phyloP scores from a whole-genome alignment of 345 rosid genomes.

The Murraya koenigii region DNA sequence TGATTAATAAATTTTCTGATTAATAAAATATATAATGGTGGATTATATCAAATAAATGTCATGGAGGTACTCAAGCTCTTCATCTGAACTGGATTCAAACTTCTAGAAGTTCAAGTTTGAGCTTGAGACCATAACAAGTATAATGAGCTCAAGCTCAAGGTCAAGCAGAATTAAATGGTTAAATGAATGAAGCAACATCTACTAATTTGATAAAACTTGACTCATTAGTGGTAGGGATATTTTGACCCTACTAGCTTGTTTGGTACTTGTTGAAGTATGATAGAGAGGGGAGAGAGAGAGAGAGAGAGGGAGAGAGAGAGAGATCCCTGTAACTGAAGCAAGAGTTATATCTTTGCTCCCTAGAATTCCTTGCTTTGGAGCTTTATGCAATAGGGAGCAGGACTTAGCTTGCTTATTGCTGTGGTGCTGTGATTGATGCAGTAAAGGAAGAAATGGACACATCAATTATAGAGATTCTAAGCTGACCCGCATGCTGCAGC shows the following conservation, averaged over 20 bases:
- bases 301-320: not conserved
- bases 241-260: not conserved
- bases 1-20: not conserved
- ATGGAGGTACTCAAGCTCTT: not conserved
- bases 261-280: not conserved
- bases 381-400: not conserved
- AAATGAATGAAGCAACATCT: not conserved
- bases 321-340: not conserved
- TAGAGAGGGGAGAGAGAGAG: not conserved
- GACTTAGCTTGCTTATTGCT: constrained; percentile 10
- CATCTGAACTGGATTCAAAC: not conserved
- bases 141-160: not conserved
- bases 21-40: not conserved
- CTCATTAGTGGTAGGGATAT: not conserved
- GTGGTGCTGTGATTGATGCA: constrained; percentile 36
- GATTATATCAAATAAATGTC: not conserved
- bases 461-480: constrained; percentile 96
- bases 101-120: not conserved
- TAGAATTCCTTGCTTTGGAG: not conserved
- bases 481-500: constrained; percentile 89
- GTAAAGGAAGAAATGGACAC: constrained; percentile 92
- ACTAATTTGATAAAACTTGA: not conserved
- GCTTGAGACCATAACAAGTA: not conserved
- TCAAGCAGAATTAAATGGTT: not conserved
- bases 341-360: not conserved